Conservation (phyloP, 164 flowering plant genomes). For the Echeveria elegans region DNA sequence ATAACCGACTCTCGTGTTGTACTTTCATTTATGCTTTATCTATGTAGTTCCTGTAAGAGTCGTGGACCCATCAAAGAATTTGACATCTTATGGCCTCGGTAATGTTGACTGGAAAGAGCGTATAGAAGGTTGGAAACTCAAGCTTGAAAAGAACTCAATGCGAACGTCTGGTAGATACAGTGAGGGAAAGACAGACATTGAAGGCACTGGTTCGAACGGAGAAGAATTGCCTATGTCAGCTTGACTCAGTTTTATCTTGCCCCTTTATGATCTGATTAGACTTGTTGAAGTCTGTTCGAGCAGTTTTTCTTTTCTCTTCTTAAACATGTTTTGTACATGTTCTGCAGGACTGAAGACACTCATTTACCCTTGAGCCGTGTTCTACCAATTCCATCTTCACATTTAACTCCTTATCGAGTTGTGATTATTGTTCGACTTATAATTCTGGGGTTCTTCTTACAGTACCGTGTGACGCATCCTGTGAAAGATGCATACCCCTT, state of each 20-base stretch:
- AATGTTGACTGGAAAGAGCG: constrained; percentile 97
- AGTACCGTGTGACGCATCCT: constrained; percentile 86
- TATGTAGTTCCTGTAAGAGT: constrained; percentile 82
- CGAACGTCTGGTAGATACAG: constrained; percentile 52
- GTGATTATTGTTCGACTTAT: constrained; percentile 89
- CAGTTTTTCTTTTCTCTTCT: too few species aligned
- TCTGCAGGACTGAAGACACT: constrained; percentile 80
- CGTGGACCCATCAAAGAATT: constrained; percentile 89
- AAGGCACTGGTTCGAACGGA: constrained; percentile 94
- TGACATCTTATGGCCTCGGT: constrained; percentile 88
- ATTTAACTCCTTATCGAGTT: constrained; percentile 86
- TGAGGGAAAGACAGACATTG: constrained; percentile 78
- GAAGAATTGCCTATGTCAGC: constrained; percentile 83
- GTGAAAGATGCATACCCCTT: constrained; percentile 83
- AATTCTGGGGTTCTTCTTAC: constrained; percentile 83
- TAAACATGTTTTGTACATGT: not conserved
- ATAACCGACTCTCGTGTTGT: not conserved
- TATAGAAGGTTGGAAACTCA: constrained; percentile 93
- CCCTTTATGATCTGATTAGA: not conserved
- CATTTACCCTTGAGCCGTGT: constrained; percentile 82
- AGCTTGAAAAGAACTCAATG: constrained; percentile 75
- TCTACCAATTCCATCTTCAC: constrained; percentile 76
- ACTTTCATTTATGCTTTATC: constrained; percentile 8
- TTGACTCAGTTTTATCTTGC: not conserved
- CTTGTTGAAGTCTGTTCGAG: not conserved